phyloP scores from a whole-genome alignment of 768 basidiomycete genomes.

The Phaffia australis region DNA sequence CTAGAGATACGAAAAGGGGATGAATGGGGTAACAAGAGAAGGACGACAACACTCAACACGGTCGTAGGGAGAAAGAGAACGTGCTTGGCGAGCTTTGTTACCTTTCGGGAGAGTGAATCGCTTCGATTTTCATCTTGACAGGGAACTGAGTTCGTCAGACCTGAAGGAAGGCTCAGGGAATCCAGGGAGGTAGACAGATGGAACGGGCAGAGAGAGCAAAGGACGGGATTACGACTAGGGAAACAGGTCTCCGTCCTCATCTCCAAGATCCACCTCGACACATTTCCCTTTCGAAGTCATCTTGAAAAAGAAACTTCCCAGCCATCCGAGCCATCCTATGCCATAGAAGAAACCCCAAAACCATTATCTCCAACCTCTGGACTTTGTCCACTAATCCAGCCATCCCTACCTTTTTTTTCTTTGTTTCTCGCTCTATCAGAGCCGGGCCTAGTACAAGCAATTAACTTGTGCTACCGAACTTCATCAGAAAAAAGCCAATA shows the following conservation, averaged over 20 bases:
- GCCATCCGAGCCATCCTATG: no score
- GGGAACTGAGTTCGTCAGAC: background rate
- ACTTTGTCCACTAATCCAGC: background rate
- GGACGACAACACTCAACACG: background rate
- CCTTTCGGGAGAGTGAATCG: background rate
- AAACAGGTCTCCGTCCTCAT: background rate
- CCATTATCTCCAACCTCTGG: background rate
- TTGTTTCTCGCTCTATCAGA: constrained; percentile 1
- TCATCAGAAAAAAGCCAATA: constrained; percentile 36
- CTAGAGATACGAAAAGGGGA: background rate
- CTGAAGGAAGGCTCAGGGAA: background rate
- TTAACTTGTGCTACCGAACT: constrained; percentile 26
- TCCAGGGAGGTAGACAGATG: background rate
- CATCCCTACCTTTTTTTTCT: background rate
- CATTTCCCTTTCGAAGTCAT: background rate
- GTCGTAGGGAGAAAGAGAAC: no score
- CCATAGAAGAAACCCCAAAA: no score
- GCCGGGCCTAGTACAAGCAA: constrained; percentile 27
- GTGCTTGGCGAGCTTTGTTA: no score
- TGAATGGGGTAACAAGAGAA: background rate
- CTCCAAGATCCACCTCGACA: constrained; percentile 3
- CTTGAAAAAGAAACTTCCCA: background rate
- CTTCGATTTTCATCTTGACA: background rate
- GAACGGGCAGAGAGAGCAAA: background rate
- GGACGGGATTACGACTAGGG: no score